phyloP scores from a whole-genome alignment of 257 asterid species.

The Voacanga thouarsii region DNA sequence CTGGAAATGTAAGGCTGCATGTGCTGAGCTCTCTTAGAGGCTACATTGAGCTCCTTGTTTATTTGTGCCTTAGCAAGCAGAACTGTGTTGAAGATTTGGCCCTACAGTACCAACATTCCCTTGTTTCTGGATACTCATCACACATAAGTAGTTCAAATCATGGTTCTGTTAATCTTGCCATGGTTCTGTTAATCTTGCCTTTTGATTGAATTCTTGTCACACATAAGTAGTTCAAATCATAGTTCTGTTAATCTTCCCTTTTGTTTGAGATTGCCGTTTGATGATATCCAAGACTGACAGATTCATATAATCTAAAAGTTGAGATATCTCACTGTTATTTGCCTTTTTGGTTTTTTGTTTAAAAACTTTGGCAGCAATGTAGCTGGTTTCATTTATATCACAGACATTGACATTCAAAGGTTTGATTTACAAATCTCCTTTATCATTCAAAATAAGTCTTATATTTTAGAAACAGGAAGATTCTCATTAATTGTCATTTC shows the following conservation, averaged over 20 bases:
- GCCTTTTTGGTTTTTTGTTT: neutral
- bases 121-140: neutral
- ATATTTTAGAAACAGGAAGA: neutral
- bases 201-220: neutral
- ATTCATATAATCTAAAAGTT: neutral
- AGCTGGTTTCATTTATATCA: constrained; percentile 94
- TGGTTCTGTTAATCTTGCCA: too few relatives aligned
- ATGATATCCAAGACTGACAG: neutral
- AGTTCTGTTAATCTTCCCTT: neutral
- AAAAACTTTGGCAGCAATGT: constrained; percentile 49
- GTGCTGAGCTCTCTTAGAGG: neutral
- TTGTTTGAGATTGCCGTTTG: neutral
- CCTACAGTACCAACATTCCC: neutral
- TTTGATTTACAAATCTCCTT: constrained; percentile 21
- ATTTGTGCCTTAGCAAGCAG: too few relatives aligned
- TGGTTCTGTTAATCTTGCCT: neutral
- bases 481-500: constrained; percentile 21
- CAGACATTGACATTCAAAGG: constrained; percentile 81
- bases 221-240: neutral
- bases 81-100: neutral
- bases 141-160: neutral
- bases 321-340: constrained; percentile 14
- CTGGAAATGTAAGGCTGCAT: neutral
- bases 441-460: neutral
- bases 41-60: neutral